Evolutionary conservation across 345 rosid species (phyloP), one percentile per base, ranked within the genome.

Genomic region (Euclidium syriacum): DNA sequence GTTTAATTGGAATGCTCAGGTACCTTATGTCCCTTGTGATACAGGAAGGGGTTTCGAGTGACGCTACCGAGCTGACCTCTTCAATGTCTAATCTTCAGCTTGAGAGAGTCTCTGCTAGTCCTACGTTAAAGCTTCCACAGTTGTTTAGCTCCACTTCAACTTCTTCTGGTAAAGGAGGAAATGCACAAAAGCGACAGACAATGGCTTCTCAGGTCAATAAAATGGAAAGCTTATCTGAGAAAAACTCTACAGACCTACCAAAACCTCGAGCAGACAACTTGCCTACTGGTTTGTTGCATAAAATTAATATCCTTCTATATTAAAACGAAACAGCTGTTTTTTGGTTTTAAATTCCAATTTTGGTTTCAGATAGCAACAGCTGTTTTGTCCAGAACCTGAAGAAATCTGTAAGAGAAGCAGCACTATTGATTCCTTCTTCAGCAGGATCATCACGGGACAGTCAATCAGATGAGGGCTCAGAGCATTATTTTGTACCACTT

Each of bases 321-420:
- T 52, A 7, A 51, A 52, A 52, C 38, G 10, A 49, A 71, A 29
- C 39, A n/a, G n/a, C n/a, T n/a, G n/a, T n/a, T n/a, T n/a, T n/a
- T n/a, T n/a, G n/a, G n/a, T n/a, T 43, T 19, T 49, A 27, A 43
- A 52, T 49, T 24, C 68, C 54, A 33, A 20, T 56, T 47, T 50
- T 72, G 14, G 56, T 68, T 84, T 80, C 86, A 94, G 99, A 84
- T 71, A 59, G 77, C 34, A 88, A 80, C 62, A 66, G 62, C 58
- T 80, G 75, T 58, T 87, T 76, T 77, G 76, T 85, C 57, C 87
- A 83, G 69, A 82, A 80, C 78, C 77, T 94, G 64, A 94, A 83
- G 84, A 86, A 87, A 70, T 87, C 99, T 60, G 99, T 94, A 11
- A 73, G 99, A 65, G 95, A 87, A 82, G 90, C 92, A 29, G 99